Percentiles rank a stretch among this genome's conserved stretches.
Evolutionary conservation across 2,329 filamentous ascomycete species (phyloP).

Genomic region (Calycina herbarum): DNA sequence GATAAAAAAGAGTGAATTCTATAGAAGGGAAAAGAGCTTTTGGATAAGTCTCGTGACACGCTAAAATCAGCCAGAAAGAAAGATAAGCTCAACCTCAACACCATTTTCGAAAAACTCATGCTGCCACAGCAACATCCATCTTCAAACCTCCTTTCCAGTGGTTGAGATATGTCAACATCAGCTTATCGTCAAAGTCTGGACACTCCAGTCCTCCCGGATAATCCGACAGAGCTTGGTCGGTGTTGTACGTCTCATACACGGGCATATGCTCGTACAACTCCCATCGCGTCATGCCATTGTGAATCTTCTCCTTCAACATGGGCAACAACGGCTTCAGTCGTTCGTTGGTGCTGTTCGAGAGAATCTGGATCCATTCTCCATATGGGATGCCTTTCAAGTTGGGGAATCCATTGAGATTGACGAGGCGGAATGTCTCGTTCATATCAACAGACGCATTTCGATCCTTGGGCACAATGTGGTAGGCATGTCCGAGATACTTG

Average conservation of each 20-base stretch:
- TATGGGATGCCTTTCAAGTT: background rate
- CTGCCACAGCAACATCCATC: slow-evolving; percentile 1
- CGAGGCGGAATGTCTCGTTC: slow-evolving; percentile 1
- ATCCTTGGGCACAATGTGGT: background rate
- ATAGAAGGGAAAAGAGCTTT: background rate
- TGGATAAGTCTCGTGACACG: slow-evolving; percentile 1
- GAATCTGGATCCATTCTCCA: background rate
- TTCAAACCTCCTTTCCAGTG: background rate
- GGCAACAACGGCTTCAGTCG: background rate
- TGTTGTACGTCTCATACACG: slow-evolving; percentile 2
- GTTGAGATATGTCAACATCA: slow-evolving; percentile 5
- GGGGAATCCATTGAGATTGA: background rate
- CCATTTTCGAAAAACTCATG: background rate
- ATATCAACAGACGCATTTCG: slow-evolving; percentile 1
- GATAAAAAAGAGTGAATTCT: background rate
- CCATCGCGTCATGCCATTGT: slow-evolving; percentile 3
- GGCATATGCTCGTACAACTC: slow-evolving; percentile 3
- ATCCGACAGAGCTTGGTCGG: slow-evolving; percentile 1
- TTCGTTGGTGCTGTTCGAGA: background rate
- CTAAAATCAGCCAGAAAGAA: background rate
- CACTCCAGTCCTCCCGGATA: background rate
- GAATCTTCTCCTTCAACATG: slow-evolving; percentile 4
- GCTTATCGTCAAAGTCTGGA: background rate
- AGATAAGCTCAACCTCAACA: background rate
- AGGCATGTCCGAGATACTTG: background rate